These are phyloP conservation scores for Cladophialophora yegresii DNA, from an alignment of 2,329 filamentous ascomycete genomes.

Conservation along the genomic window DNA sequence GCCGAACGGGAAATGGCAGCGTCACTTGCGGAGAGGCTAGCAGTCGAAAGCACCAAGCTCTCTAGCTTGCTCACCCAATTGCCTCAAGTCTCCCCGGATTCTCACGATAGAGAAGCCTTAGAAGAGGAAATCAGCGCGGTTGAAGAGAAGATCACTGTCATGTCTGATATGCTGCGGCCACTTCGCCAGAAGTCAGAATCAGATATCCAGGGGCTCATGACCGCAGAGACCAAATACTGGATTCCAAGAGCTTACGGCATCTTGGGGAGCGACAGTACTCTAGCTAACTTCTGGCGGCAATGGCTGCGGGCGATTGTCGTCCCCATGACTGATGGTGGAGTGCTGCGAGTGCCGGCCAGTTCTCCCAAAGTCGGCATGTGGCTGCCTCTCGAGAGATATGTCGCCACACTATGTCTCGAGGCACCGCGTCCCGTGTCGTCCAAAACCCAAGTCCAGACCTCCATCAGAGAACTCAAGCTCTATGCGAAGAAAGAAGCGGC, in stretches of 20 bases:
- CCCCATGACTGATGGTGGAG: constrained; percentile 86
- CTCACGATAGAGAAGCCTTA: constrained; percentile 74
- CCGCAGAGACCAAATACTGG: constrained; percentile 95
- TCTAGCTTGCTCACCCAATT: constrained; percentile 84
- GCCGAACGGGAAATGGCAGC: constrained; percentile 93
- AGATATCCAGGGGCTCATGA: constrained; percentile 94
- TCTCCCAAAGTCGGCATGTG: constrained; percentile 90
- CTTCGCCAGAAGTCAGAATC: constrained; percentile 91
- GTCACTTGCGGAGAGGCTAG: constrained; percentile 84
- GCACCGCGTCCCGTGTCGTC: constrained; percentile 89
- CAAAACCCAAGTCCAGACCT: constrained; percentile 92
- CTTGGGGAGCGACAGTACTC: constrained; percentile 76
- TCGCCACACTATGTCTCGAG: constrained; percentile 94
- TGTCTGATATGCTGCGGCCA: constrained; percentile 92
- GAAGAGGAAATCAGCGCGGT: constrained; percentile 95
- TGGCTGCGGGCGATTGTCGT: constrained; percentile 94
- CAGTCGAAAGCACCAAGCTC: constrained; percentile 82
- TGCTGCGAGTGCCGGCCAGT: constrained; percentile 80
- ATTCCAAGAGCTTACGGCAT: constrained; percentile 91
- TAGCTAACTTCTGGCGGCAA: constrained; percentile 96
- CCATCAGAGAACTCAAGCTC: constrained; percentile 82
- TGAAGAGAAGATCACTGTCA: constrained; percentile 94
- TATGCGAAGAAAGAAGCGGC: constrained; percentile 89
- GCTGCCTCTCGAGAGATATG: constrained; percentile 95
- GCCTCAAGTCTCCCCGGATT: constrained; percentile 77